Base-by-base conservation (phyloP, 208 protist species). In the Trypanosoma scelopori region DNA sequence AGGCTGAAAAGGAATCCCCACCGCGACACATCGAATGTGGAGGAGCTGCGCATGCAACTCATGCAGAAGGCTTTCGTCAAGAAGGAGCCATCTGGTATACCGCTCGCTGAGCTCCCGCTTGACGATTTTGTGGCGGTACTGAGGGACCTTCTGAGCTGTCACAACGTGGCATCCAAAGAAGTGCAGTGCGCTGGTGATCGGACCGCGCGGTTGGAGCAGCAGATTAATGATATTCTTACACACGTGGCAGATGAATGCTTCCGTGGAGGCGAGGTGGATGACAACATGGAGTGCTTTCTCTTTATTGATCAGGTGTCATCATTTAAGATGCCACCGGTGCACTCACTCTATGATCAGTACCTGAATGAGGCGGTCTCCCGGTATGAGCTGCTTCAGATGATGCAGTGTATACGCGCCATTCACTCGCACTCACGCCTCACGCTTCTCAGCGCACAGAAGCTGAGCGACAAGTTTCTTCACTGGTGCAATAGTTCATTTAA, bases 251-350 rank as follows among this genome's bases (percentile, higher is more conserved):
- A 82, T 16, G 71, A 76, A 7, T 65, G 74, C 20, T 51, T 77
- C 30, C 4, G 46, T 65, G 25, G 32, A 60, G 32, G 51, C 18
- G 49, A 15, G 37, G 74, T 46, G 27, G 46, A 72, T 48, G 46
- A 77, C 4, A 49, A 69, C 6, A 59, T 69, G 41, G 89, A 92
- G 63, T 74, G 86, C 23, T 95, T 95, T 71, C 78, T 95, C 23
- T 92, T 93, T 69, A 79, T 95, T 55, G 90, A 95, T 64, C 90
- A 93, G 55, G 87, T 87, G 0, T 81, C 83, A 42, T 92, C 84
- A 9, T 91, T 93, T 55, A 68, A 85, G 3, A 78, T 87, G 35
- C 87, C 87, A 51, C 76, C 72, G 20, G 71, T 57, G 23, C 74
- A 78, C 18, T 93, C 90, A 37, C 65, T 89, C 3, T 95, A 93